A percentile compares a stretch with the other conserved stretches of the same genome.
phyloP scores from a whole-genome alignment of 2,329 filamentous ascomycete genomes.

The Hypoxylon sp. region DNA sequence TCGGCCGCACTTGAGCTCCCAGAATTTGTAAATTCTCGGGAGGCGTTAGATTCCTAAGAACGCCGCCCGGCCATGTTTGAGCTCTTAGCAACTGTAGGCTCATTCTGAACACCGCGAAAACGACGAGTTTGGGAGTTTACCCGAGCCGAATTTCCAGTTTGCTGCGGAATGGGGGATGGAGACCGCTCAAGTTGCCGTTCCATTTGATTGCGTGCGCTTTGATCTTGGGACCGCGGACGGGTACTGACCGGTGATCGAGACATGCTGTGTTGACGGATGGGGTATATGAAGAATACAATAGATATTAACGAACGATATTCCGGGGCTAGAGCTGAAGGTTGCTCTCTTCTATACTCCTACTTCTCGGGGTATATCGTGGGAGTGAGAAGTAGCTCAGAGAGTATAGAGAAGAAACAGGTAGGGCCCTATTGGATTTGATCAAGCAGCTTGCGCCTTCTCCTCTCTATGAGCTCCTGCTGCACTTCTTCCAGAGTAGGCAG shows the following conservation, averaged over 20 bases:
- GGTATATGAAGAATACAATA: constrained; percentile 20
- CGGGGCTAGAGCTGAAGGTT: constrained; percentile 23
- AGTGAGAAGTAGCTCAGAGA: constrained; percentile 7
- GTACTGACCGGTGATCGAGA: constrained; percentile 2
- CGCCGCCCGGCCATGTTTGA: background rate
- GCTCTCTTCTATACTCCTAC: constrained; percentile 17
- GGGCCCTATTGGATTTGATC: constrained; percentile 73
- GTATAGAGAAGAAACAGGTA: constrained; percentile 49
- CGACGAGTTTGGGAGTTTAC: background rate
- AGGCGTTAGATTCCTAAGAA: background rate
- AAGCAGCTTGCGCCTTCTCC: constrained; percentile 83
- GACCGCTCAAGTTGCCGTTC: background rate
- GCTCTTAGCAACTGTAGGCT: background rate
- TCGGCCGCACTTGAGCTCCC: background rate
- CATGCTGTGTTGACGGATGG: constrained; percentile 6
- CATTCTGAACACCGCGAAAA: background rate
- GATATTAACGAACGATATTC: constrained; percentile 36
- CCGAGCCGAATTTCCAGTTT: background rate
- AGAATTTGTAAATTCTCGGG: background rate
- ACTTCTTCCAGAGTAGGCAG: constrained; percentile 91
- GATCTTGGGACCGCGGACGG: background rate
- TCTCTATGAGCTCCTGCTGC: constrained; percentile 91
- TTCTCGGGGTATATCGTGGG: background rate
- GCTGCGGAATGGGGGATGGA: background rate
- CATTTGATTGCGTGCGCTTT: background rate